Conservation (phyloP, 2,329 filamentous ascomycete species). For the Drechslerella coelobrocha region DNA sequence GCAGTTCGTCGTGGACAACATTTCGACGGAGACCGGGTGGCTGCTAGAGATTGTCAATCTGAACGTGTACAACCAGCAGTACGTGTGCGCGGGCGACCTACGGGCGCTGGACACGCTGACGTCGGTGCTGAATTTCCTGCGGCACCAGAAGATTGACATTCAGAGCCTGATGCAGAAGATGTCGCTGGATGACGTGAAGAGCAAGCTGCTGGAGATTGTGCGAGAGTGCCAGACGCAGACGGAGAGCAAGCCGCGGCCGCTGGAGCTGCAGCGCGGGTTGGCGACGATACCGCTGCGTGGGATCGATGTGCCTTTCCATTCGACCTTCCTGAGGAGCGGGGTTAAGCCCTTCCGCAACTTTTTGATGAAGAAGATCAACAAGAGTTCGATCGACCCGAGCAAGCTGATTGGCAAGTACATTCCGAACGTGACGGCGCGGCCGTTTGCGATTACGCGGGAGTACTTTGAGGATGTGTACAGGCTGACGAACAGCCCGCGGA, state of each 20-base stretch:
- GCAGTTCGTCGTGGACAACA: slow-evolving; percentile 95
- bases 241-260: slow-evolving; percentile 81
- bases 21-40: slow-evolving; percentile 92
- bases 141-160: slow-evolving; percentile 96
- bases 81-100: slow-evolving; percentile 74
- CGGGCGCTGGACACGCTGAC: slow-evolving; percentile 73
- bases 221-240: slow-evolving; percentile 85
- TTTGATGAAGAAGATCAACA: slow-evolving; percentile 99
- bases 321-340: slow-evolving; percentile 93
- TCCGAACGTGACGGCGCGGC: slow-evolving; percentile 94
- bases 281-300: slow-evolving; percentile 96
- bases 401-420: slow-evolving; percentile 99
- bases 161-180: slow-evolving; percentile 86
- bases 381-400: slow-evolving; percentile 95
- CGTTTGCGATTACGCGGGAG: slow-evolving; percentile 94
- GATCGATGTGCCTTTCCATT: slow-evolving; percentile 99
- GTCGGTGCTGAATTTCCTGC: slow-evolving; percentile 91
- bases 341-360: slow-evolving; percentile 99
- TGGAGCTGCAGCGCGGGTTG: slow-evolving; percentile 92
- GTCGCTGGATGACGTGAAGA: slow-evolving; percentile 88
- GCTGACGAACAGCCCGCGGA: slow-evolving; percentile 82
- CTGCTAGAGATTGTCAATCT: slow-evolving; percentile 99
- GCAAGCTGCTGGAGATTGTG: slow-evolving; percentile 88
- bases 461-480: slow-evolving; percentile 99
- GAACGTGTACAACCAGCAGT: slow-evolving; percentile 79